Evolutionary conservation across 352 stramenopile genomes (phyloP).

Genomic region (Lagenidium sp.): DNA sequence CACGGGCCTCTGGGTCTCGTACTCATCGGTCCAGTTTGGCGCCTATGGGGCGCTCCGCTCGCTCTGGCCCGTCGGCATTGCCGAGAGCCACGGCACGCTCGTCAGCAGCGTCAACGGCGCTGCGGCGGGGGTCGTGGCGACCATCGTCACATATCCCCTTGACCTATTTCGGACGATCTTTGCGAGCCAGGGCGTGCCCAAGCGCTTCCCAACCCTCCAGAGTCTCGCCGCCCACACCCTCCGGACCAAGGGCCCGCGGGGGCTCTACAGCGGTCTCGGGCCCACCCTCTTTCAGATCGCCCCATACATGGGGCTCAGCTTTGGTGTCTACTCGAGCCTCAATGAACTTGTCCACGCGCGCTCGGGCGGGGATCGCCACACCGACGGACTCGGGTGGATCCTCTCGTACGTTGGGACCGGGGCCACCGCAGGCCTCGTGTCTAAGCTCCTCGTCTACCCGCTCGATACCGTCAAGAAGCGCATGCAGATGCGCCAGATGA

Average conservation of each 20-base stretch:
- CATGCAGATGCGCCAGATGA: slow-evolving; percentile 86
- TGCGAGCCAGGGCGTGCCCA: slow-evolving; percentile 84
- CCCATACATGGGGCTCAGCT: slow-evolving; percentile 95
- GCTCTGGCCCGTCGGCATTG: slow-evolving; percentile 21
- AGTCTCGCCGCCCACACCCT: slow-evolving; percentile 72
- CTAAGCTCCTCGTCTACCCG: slow-evolving; percentile 91
- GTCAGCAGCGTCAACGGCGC: slow-evolving; percentile 81
- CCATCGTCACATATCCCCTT: slow-evolving; percentile 90
- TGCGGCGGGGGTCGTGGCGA: slow-evolving; percentile 79
- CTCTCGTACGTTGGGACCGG: slow-evolving; percentile 71
- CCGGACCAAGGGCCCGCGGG: slow-evolving; percentile 52
- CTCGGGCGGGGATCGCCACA: slow-evolving; percentile 3
- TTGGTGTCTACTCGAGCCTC: slow-evolving; percentile 86
- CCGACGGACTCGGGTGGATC: slow-evolving; percentile 20
- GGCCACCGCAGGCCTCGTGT: slow-evolving; percentile 81
- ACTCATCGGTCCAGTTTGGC: slow-evolving; percentile 73
- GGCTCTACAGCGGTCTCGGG: slow-evolving; percentile 87
- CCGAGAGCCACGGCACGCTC: slow-evolving; percentile 12
- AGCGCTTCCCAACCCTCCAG: slow-evolving; percentile 67
- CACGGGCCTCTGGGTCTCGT: slow-evolving; percentile 72
- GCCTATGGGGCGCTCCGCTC: slow-evolving; percentile 41
- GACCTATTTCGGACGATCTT: slow-evolving; percentile 93
- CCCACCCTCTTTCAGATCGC: slow-evolving; percentile 90
- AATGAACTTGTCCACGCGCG: slow-evolving; percentile 22
- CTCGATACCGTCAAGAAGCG: slow-evolving; percentile 96